Evolutionary conservation across 2,329 filamentous ascomycete genomes (phyloP), one percentile per base, ranked within the genome.

Genomic region (Aspergillus fumigatus): DNA sequence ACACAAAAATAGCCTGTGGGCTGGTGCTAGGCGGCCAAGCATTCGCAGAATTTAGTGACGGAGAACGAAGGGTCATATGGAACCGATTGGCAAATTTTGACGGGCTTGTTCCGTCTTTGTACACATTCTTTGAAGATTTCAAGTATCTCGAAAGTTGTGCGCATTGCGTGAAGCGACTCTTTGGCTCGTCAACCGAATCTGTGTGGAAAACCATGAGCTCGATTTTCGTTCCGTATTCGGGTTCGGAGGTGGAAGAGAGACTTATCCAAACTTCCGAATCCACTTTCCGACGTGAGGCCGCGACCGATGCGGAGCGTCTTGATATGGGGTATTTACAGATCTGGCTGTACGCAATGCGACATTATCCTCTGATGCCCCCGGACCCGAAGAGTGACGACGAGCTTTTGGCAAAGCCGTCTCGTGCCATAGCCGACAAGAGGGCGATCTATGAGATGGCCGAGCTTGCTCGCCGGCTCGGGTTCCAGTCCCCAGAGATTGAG

Each of bases 341-440:
- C 43, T 72, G 61, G 68, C 57, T 72, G 23, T 72, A 66, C 49
- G 56, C 65, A 3, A 73, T 72, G 60, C 56, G 65, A 35, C 50
- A 71, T 56, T 70, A 70, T 53, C 57, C 59, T 9, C n/a, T 54
- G 11, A 67, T 65, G 52, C 50, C 62, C 26, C 35, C n/a, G 0
- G 35, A 40, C n/a, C 35, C 14, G 35, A 62, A 62, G 52, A 62
- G 45, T 19, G 35, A 56, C 41, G 43, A 58, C 6, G 48, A 60
- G 7, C 26, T 59, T 1, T 50, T 61, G 19, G 59, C 49, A 49
- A 62, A 63, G 52, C 26, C 52, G 26, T 25, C 47, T 50, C 54
- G 51, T 35, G 52, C 53, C 2, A 65, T 56, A 48, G 57, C 61
- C 0, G 58, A 68, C 51, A 43, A 62, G 52, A 52, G 56, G 11